Percentiles rank a stretch among this genome's conserved stretches.
Evolutionary conservation across 768 basidiomycete genomes (phyloP).

Genomic region (Rhodotorula diobovata): DNA sequence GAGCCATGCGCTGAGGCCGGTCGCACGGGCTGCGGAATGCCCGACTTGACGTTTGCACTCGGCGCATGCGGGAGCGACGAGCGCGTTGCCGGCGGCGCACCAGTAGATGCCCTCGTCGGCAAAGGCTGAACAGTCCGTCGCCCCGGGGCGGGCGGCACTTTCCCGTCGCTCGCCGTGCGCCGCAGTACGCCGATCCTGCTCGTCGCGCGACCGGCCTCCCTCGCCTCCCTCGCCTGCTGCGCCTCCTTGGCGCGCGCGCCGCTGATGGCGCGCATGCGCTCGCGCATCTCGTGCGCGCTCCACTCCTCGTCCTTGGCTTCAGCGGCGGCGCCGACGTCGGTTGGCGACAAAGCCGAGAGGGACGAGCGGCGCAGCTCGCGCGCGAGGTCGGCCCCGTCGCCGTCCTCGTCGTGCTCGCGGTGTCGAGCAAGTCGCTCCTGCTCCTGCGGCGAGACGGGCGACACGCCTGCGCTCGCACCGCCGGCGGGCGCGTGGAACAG

Average conservation of each 20-base stretch:
- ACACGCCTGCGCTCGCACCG: too few relatives aligned
- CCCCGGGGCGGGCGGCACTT: not conserved
- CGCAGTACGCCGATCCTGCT: not conserved
- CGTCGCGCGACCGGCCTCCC: not conserved
- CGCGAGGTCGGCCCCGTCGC: not conserved
- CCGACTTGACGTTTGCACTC: not conserved
- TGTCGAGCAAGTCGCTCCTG: conserved; percentile 17
- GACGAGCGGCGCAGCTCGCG: not conserved
- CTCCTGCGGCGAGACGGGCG: not conserved
- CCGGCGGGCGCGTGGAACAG: not conserved
- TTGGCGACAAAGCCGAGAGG: not conserved
- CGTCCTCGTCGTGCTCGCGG: conserved; percentile 10
- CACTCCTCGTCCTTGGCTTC: conserved; percentile 5
- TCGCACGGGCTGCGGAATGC: not conserved
- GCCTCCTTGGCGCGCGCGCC: conserved; percentile 21
- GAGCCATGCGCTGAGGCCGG: conserved; percentile 9
- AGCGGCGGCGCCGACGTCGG: not conserved
- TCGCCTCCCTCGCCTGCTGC: not conserved
- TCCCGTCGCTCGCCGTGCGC: conserved; percentile 6
- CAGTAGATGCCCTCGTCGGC: not conserved
- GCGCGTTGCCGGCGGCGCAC: not conserved
- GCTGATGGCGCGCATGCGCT: conserved; percentile 30
- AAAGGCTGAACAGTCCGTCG: not conserved
- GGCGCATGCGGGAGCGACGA: not conserved
- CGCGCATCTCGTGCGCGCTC: conserved; percentile 18